Evolutionary conservation across 495 filamentous ascomycete genomes (phyloP).

Genomic region (Podospora pseudopauciseta): DNA sequence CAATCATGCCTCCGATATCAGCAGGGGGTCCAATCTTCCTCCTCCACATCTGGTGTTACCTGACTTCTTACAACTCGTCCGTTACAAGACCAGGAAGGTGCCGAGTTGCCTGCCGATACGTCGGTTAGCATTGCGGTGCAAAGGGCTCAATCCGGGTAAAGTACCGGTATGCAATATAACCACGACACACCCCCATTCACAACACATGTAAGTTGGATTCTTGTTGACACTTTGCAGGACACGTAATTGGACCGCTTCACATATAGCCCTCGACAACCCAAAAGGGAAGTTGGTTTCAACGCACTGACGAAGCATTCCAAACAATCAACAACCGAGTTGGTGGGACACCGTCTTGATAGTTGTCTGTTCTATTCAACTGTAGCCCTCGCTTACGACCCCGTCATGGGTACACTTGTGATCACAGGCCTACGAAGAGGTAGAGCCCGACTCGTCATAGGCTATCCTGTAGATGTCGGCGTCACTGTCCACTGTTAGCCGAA

Average conservation of each 20-base stretch:
- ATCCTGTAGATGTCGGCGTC: slow-evolving; percentile 1
- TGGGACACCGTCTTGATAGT: no score
- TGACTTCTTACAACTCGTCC: neutral
- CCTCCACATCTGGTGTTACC: neutral
- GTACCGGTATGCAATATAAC: neutral
- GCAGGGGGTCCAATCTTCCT: neutral
- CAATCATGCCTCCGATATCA: neutral
- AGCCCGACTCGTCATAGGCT: neutral
- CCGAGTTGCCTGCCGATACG: neutral
- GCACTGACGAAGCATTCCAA: no score
- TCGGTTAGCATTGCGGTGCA: neutral
- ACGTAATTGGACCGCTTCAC: no score
- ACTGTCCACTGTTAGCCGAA: neutral
- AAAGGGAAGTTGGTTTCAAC: no score
- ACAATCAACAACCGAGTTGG: no score
- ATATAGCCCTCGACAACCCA: no score
- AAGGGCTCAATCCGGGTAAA: neutral
- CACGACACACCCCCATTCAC: neutral
- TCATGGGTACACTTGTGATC: no score
- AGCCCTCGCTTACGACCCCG: no score
- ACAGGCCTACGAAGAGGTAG: neutral
- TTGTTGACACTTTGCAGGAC: no score
- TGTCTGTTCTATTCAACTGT: no score
- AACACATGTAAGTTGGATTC: no score
- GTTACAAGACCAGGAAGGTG: neutral